Base-by-base conservation (phyloP, 225 moss, liverwort and hornwort genomes). In the Bryum argenteum region DNA sequence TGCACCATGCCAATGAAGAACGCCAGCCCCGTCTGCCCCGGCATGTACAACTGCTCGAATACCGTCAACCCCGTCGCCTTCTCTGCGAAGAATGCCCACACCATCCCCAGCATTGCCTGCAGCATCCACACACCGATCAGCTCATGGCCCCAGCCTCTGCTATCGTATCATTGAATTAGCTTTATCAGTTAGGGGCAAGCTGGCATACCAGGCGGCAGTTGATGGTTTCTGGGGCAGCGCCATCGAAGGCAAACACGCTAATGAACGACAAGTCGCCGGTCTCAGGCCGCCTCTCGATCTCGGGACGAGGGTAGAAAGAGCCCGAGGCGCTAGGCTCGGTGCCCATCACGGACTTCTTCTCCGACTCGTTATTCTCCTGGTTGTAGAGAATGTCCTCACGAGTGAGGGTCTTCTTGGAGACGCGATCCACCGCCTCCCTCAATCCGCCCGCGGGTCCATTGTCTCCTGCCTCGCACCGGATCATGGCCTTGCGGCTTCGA, bases 31-130 rank as follows among this genome's bases (percentile, higher is more conserved):
- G 60, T 54, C 1, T 80, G 61, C 0, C 80, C 80, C 3, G 80
- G 75, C 3, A 66, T 61, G 71, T 71, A 80, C 21, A 84, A 65
- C 73, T 83, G 83, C 77, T 83, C 83, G 54, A 83, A 70, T 8
- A 83, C 83, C 1, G 83, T 80, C 19, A 77, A 53, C 2, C 83
- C 80, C 0, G 80, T 77, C 5, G 70, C 73, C 63, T 70, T 73
- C 70, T 80, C 80, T 0, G 80, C 73, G 21, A 76, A 66, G 22
- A 77, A 80, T 0, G 80, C 80, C 61, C 71, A 77, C 61, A 80
- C 84, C 0, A 74, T 2, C 0, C 80, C 84, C 10, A 80, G 11
- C 84, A 83, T 83, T 19, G 83, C 83, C 79, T 73, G 73, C 64
- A 14, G 8, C 38, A 64, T 41, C 42, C 22, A 55, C 3, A 4